Base-by-base conservation (phyloP, 192 early-diverging fungal species). In the Rhizophagus clarus region DNA sequence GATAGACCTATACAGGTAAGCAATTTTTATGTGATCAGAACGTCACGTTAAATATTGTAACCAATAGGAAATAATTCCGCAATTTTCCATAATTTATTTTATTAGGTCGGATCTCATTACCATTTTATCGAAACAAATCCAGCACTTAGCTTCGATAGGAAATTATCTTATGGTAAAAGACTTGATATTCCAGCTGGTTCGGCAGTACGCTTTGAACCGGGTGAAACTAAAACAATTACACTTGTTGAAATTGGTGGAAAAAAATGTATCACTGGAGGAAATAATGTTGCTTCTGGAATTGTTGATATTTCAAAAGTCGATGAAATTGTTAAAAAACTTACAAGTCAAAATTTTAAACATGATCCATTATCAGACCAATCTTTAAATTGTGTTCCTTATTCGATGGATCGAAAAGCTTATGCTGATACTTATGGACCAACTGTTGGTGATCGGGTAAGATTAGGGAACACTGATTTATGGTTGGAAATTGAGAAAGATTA, bases 41-140 rank as follows among this genome's bases (percentile, higher is more conserved):
- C 32, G 24, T 37, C 64, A 31, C 14, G 67, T 32, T 28, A 26
- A 67, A 32, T 28, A 22, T 78, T 3, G 7, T 74, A 5, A 10
- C 45, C 60, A 62, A 62, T 63, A 66, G 20, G 47, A 31, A 47
- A 32, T 78, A 66, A 32, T 37, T n/a, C 40, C 11, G 31, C 3
- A 34, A 20, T 14, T 31, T 5, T 28, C 45, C 1, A 22, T 32
- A 5, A 28, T 63, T 40, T 34, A 34, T 34, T 4, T 4, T 67
- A 15, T 67, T 73, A 94, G 93, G 92, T 98, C 60, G 97, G 97
- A 15, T 96, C 95, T 8, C 97, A 99, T 87, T 99, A 93, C 84
- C 97, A 99, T 80, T 95, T 99, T 81, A 95, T 97, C 73, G 97
- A 99, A 84, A 88, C 93, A 47, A 99, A 99, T 83, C 87, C 92